phyloP scores from a whole-genome alignment of 495 filamentous ascomycete genomes.

The Oidiodendron maius region DNA sequence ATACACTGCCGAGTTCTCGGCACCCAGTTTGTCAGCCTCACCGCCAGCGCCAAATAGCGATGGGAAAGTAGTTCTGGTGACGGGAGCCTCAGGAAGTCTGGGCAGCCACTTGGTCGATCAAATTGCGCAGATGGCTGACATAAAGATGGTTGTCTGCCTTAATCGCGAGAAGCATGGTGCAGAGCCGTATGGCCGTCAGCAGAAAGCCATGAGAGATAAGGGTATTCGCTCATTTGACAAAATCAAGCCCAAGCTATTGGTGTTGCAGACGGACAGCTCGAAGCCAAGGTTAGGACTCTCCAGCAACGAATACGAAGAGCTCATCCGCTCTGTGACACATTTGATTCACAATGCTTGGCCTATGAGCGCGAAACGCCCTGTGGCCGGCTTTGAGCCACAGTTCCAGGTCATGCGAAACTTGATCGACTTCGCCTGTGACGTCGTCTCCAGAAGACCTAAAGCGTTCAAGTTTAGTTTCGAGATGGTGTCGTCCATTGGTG shows the following conservation, averaged over 20 bases:
- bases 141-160: constrained; percentile 38
- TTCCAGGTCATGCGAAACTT: constrained; percentile 44
- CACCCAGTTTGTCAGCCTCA: too few species aligned
- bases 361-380: constrained; percentile 40
- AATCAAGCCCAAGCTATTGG: constrained; percentile 31
- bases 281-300: constrained; percentile 41
- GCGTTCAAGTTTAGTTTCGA: constrained; percentile 35
- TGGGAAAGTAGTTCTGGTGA: constrained; percentile 37
- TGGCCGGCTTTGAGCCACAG: constrained; percentile 42
- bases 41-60: too few species aligned
- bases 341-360: constrained; percentile 56
- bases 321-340: constrained; percentile 40
- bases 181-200: constrained; percentile 29
- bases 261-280: constrained; percentile 41
- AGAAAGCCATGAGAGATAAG: constrained; percentile 29
- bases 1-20: too few species aligned
- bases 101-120: constrained; percentile 40
- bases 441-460: constrained; percentile 14
- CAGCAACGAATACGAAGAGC: constrained; percentile 27
- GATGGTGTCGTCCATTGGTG: constrained; percentile 49
- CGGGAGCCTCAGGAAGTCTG: constrained; percentile 46
- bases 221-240: constrained; percentile 26
- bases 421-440: constrained; percentile 36
- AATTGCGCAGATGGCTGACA: constrained; percentile 25
- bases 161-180: constrained; percentile 32